Evolutionary conservation across 352 stramenopile species (phyloP).

Genomic region (Phytophthora meadii): DNA sequence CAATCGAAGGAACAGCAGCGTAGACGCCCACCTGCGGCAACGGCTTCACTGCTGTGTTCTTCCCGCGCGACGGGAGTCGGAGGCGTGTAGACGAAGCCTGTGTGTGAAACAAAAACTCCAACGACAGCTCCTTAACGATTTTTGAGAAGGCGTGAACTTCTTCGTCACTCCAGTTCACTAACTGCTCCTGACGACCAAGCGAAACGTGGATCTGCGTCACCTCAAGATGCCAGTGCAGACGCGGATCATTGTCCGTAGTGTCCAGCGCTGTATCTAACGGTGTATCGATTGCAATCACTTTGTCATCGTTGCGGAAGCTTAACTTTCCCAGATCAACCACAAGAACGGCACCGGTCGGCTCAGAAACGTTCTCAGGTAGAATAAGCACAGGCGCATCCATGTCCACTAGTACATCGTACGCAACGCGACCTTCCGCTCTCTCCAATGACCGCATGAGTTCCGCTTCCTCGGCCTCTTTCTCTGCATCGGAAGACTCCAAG

Average conservation of each 20-base stretch:
- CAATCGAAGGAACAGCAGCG: constrained; percentile 50
- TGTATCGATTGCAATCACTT: constrained; percentile 24
- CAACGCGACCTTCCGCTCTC: constrained; percentile 30
- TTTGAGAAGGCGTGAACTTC: constrained; percentile 46
- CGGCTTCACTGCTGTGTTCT: constrained; percentile 13
- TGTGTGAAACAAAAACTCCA: constrained; percentile 65
- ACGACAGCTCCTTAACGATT: constrained; percentile 68
- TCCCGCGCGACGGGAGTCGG: constrained; percentile 18
- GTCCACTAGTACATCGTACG: constrained; percentile 75
- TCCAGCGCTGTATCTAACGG: constrained; percentile 3
- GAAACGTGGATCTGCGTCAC: constrained; percentile 70
- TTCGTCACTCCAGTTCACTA: constrained; percentile 49
- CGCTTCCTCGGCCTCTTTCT: constrained; percentile 51
- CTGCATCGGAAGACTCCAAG: constrained; percentile 18
- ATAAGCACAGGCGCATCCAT: constrained; percentile 82
- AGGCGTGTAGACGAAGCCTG: constrained; percentile 36
- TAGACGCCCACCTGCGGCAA: constrained; percentile 40
- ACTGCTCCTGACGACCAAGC: constrained; percentile 48
- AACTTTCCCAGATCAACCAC: constrained; percentile 79
- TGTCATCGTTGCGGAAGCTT: constrained; percentile 62
- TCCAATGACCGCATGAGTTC: constrained; percentile 49
- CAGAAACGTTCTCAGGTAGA: constrained; percentile 56
- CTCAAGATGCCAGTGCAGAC: constrained; percentile 68
- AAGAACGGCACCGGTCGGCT: constrained; percentile 50
- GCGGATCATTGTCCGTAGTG: constrained; percentile 9